A percentile compares a stretch with the other conserved stretches of the same genome.
These are phyloP conservation scores for Myxozyma vanderwaltii DNA, from an alignment of 805 yeast species.

Conservation along the genomic window DNA sequence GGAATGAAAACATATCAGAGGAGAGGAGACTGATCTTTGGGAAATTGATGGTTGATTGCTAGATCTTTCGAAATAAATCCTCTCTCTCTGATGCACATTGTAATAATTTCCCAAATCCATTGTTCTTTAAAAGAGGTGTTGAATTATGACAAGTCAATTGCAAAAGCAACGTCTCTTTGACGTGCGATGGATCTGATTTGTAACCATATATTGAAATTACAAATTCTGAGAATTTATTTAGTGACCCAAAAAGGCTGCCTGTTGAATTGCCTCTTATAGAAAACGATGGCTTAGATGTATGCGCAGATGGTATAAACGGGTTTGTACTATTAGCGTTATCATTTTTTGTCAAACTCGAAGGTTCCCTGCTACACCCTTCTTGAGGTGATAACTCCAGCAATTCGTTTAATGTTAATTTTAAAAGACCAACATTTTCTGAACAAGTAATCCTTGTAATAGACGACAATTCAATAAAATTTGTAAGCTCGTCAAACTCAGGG, in stretches of 20 bases:
- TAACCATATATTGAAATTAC: conserved; percentile 12
- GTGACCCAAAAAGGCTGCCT: not conserved
- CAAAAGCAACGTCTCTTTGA: conserved; percentile 5
- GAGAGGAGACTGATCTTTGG: not conserved
- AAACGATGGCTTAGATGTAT: not conserved
- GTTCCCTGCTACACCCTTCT: too few species aligned
- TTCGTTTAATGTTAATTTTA: not conserved
- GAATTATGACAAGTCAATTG: conserved; percentile 11
- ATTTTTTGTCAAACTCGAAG: too few species aligned
- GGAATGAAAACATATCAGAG: too few species aligned
- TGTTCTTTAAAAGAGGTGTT: conserved; percentile 2
- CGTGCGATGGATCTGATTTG: not conserved
- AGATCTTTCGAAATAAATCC: too few species aligned
- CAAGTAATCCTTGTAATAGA: not conserved
- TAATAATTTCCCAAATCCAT: conserved; percentile 9
- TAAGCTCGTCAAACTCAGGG: not conserved
- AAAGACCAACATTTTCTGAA: not conserved
- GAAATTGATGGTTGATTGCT: not conserved
- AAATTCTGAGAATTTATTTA: not conserved
- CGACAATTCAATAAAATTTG: not conserved
- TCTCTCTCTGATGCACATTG: not conserved
- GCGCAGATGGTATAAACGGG: not conserved
- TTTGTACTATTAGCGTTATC: too few species aligned
- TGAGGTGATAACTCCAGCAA: not conserved
- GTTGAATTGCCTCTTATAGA: not conserved